Conservation (phyloP, 148 eudicot genomes). For the Dianthus caryophyllus region DNA sequence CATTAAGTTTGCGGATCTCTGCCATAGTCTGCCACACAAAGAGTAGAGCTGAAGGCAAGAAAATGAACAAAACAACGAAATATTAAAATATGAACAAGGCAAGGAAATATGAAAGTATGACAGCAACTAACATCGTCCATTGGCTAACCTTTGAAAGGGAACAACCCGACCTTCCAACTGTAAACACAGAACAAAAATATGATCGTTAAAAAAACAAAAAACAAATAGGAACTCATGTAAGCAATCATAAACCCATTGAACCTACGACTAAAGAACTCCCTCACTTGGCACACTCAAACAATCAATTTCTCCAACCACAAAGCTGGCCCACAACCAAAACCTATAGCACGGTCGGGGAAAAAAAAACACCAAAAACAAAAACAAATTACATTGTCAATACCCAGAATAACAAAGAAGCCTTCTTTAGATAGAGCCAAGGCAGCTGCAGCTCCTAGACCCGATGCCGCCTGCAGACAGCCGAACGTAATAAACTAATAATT, state of each 20-base stretch:
- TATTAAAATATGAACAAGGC: background rate
- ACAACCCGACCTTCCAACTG: too few relatives aligned
- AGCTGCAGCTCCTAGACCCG: constrained; percentile 91
- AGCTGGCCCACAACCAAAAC: background rate
- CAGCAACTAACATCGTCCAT: too few relatives aligned
- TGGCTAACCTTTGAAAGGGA: too few relatives aligned
- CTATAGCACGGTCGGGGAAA: background rate
- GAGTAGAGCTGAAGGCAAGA: background rate
- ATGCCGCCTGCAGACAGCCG: constrained; percentile 55
- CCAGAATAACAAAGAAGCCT: constrained; percentile 70
- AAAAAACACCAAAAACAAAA: background rate
- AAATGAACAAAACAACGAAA: constrained; percentile 4
- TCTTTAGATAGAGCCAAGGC: constrained; percentile 64
- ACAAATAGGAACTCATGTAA: too few relatives aligned
- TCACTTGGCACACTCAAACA: too few relatives aligned
- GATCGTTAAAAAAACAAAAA: too few relatives aligned
- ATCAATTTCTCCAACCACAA: background rate
- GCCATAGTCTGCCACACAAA: constrained; percentile 44
- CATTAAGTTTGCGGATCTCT: constrained; percentile 44
- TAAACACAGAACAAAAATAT: too few relatives aligned
- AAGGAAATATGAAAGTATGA: too few relatives aligned
- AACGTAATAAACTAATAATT: too few relatives aligned
- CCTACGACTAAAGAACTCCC: too few relatives aligned
- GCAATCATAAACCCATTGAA: too few relatives aligned
- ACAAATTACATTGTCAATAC: constrained; percentile 25